Evolutionary conservation across 148 eudicot species (phyloP), one percentile per base, ranked within the genome.

Genomic region (Nyssa sinensis): DNA sequence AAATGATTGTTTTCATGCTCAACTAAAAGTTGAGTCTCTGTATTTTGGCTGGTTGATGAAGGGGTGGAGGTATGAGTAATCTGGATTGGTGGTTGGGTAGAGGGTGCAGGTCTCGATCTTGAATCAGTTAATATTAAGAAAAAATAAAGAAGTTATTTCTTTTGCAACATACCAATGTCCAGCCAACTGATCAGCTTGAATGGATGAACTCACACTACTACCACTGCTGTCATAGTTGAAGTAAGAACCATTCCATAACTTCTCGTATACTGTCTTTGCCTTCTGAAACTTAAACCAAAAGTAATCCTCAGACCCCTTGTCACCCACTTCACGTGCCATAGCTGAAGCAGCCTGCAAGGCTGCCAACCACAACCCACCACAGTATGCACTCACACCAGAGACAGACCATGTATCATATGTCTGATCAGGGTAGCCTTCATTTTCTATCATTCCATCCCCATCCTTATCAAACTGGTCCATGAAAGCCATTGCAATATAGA

Each of bases 351-450:
- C 98, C 80, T 93, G 92, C 74, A 93, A 80, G 6, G 98, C 96
- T 28, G 98, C 98, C 67, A 93, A 94, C 98, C 97, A 93, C 28
- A 93, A 75, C 47, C 98, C 97, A 57, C 98, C 98, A 79, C 91
- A 80, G 80, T 93, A 93, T 3, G 98, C 98, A 79, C 98, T 93
- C 60, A 93, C 88, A 62, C 97, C 98, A 9, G 86, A 77, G 60
- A 91, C 98, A 11, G 96, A 83, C 98, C 98, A 93, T 29, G 94
- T 89, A 84, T 93, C 98, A 75, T 93, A 93, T 4, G 98, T 93
- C 85, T 93, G 98, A 85, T 93, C 98, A 64, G 98, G 98, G 77
- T 91, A 93, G 16, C 94, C 92, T 57, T 93, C 98, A 85, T 93
- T 93, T 76, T 93, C 96, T 77, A 93, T 91, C 98, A 93, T 91